Evolutionary conservation across 129 eudicot genomes (phyloP).

Genomic region (Logfia minima): DNA sequence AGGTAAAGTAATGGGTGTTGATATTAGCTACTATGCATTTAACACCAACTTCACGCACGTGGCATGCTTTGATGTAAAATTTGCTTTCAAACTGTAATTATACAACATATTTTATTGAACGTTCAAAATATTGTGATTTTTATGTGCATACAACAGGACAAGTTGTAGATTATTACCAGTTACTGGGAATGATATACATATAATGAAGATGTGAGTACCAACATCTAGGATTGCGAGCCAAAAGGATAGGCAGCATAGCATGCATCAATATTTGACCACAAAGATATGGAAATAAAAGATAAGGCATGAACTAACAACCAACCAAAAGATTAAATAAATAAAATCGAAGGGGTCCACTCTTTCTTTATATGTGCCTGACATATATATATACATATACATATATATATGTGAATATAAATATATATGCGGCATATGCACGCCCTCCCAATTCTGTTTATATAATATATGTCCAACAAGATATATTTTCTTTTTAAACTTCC

Average conservation of each 20-base stretch:
- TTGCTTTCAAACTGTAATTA: too few relatives aligned
- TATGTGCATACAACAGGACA: not conserved
- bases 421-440: conserved; percentile 25
- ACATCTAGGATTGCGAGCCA: not conserved
- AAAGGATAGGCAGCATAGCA: not conserved
- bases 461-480: conserved; percentile 31
- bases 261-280: conserved; percentile 17
- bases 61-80: too few relatives aligned
- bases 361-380: conserved; percentile 27
- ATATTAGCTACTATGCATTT: not conserved
- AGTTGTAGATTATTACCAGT: not conserved
- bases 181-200: not conserved
- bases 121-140: too few relatives aligned
- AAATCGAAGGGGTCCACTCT: conserved; percentile 27
- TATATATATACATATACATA: conserved; percentile 23
- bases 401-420: conserved; percentile 8
- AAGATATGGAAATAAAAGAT: not conserved
- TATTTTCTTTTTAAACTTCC: conserved; percentile 11
- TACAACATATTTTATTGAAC: too few relatives aligned
- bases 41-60: not conserved
- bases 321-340: conserved; percentile 43
- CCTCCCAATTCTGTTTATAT: conserved; percentile 5
- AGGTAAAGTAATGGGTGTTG: too few relatives aligned
- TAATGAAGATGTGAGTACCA: not conserved
- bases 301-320: not conserved